Conservation (phyloP, 805 yeast genomes). For the Candida schatavii region DNA sequence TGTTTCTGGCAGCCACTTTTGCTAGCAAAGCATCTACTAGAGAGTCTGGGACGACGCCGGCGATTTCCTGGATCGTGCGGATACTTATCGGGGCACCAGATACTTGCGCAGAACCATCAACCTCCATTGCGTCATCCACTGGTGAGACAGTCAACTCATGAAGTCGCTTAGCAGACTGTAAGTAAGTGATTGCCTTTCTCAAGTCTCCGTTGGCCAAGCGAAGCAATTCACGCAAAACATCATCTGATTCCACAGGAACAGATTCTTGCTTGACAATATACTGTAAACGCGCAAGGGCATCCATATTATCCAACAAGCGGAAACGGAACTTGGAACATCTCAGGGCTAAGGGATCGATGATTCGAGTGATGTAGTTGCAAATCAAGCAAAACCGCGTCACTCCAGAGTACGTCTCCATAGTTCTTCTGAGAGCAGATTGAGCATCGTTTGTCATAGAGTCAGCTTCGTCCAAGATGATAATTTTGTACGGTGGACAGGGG, state of each 20-base stretch:
- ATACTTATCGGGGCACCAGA: conserved; percentile 44
- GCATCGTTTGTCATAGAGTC: conserved; percentile 98
- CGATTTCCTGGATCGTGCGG: conserved; percentile 59
- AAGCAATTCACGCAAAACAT: conserved; percentile 60
- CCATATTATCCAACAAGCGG: conserved; percentile 65
- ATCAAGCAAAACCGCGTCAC: conserved; percentile 90
- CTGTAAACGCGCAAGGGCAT: conserved; percentile 67
- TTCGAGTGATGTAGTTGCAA: conserved; percentile 94
- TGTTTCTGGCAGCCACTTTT: conserved; percentile 23
- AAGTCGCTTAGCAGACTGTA: conserved; percentile 78
- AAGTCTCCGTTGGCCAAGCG: conserved; percentile 84
- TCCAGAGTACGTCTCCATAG: conserved; percentile 86
- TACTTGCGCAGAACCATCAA: conserved; percentile 21
- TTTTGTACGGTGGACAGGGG: conserved; percentile 96
- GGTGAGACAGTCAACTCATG: conserved; percentile 26
- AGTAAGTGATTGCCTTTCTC: conserved; percentile 84
- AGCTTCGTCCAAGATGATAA: conserved; percentile 91
- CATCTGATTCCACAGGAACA: conserved; percentile 19
- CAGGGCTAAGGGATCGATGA: conserved; percentile 94
- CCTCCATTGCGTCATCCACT: conserved; percentile 12
- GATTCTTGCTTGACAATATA: conserved; percentile 50
- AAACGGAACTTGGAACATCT: conserved; percentile 95
- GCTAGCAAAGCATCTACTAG: conserved; percentile 42
- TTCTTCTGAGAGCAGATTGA: conserved; percentile 90
- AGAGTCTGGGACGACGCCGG: conserved; percentile 66